Conservation (phyloP, 305 asterid genomes). For the Rubia peregrina region DNA sequence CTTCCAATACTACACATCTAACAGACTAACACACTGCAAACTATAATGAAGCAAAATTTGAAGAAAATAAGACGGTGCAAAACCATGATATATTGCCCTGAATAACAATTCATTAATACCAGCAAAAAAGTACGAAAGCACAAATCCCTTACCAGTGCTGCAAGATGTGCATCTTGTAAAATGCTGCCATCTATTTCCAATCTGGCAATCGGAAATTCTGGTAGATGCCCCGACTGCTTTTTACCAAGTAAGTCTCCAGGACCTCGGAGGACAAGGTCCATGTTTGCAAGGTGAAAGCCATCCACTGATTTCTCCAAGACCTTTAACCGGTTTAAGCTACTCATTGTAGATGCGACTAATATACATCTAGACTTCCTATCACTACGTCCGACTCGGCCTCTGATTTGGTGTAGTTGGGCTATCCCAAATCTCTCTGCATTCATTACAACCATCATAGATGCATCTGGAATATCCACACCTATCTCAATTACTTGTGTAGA, state of each 20-base stretch:
- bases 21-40: not conserved
- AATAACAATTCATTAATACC: not conserved
- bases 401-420: slow-evolving; percentile 83
- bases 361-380: slow-evolving; percentile 70
- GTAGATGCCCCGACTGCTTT: slow-evolving; percentile 89
- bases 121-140: not conserved
- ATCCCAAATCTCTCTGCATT: slow-evolving; percentile 91
- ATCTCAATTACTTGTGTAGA: slow-evolving; percentile 90
- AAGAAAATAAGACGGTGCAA: not conserved
- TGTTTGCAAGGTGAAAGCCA: slow-evolving; percentile 76
- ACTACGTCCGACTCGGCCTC: slow-evolving; percentile 95
- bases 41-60: not conserved
- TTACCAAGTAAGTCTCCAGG: slow-evolving; percentile 95
- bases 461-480: slow-evolving; percentile 92
- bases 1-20: not conserved
- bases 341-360: slow-evolving; percentile 44
- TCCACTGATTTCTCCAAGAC: slow-evolving; percentile 71
- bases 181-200: slow-evolving; percentile 82
- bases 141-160: slow-evolving; percentile 60
- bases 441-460: slow-evolving; percentile 97
- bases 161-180: slow-evolving; percentile 79
- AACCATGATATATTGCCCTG: not conserved
- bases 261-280: slow-evolving; percentile 86
- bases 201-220: slow-evolving; percentile 87
- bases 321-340: slow-evolving; percentile 64